These are phyloP conservation scores for Aspergillus tanneri DNA, from an alignment of 2,329 filamentous ascomycete species.

Conservation along the genomic window DNA sequence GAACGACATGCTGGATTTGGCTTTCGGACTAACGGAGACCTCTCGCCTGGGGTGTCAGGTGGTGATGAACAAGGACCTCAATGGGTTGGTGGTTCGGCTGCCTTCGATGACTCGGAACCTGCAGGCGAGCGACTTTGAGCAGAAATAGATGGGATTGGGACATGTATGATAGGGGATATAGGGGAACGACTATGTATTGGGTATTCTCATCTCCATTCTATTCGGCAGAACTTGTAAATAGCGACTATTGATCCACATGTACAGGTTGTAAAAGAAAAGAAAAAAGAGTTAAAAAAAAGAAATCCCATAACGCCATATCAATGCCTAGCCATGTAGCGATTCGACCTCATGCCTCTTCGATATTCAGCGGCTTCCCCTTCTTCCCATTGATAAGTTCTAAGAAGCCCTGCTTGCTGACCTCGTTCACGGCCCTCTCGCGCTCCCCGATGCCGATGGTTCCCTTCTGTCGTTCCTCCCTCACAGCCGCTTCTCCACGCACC, in stretches of 20 bases:
- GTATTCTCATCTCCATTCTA: slow-evolving; percentile 29
- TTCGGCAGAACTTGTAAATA: slow-evolving; percentile 22
- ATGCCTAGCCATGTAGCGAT: slow-evolving; percentile 27
- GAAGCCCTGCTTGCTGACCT: slow-evolving; percentile 97
- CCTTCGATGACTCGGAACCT: slow-evolving; percentile 94
- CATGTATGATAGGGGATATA: neutral
- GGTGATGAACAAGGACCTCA: slow-evolving; percentile 82
- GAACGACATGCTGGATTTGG: slow-evolving; percentile 88
- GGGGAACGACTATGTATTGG: slow-evolving; percentile 25
- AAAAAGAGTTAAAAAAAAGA: slow-evolving; percentile 9
- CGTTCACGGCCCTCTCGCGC: slow-evolving; percentile 83
- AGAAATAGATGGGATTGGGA: slow-evolving; percentile 31
- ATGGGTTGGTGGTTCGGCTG: slow-evolving; percentile 80
- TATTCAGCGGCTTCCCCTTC: slow-evolving; percentile 51
- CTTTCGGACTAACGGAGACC: slow-evolving; percentile 86
- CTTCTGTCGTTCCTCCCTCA: slow-evolving; percentile 62
- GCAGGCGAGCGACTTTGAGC: slow-evolving; percentile 85
- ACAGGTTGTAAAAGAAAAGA: slow-evolving; percentile 20
- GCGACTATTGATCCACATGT: slow-evolving; percentile 26
- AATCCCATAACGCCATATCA: slow-evolving; percentile 32
- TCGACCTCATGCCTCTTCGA: slow-evolving; percentile 43
- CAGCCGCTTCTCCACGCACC: slow-evolving; percentile 78
- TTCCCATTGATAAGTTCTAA: slow-evolving; percentile 75
- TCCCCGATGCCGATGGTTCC: slow-evolving; percentile 76
- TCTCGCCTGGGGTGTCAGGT: slow-evolving; percentile 85